phyloP scores from a whole-genome alignment of 441 rosid species.

The Raphanus hybrid region DNA sequence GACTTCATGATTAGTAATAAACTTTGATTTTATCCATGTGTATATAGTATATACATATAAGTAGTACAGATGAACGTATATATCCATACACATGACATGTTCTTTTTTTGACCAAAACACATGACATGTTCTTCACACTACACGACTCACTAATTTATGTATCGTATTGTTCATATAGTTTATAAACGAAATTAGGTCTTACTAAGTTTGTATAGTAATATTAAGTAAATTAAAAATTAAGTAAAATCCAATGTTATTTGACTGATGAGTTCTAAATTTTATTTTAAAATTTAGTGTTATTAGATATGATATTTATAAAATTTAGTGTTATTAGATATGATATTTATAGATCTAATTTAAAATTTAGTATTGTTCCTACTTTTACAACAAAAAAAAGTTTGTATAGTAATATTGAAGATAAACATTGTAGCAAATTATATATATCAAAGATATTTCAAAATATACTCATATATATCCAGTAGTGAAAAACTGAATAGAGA shows the following conservation, averaged over 20 bases:
- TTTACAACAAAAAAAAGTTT: too few species aligned
- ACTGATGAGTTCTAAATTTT: too few species aligned
- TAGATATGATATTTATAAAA: too few species aligned
- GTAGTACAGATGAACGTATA: slow-evolving; percentile 8
- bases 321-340: too few species aligned
- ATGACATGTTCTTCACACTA: neutral
- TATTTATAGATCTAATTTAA: too few species aligned
- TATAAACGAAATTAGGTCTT: slow-evolving; percentile 15
- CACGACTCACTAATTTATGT: neutral
- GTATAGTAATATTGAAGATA: neutral
- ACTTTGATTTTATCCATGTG: too few species aligned
- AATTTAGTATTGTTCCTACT: too few species aligned
- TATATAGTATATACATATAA: neutral
- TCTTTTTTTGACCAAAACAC: neutral
- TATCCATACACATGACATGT: neutral
- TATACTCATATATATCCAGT: neutral
- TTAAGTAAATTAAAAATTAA: too few species aligned
- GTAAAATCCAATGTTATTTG: too few species aligned
- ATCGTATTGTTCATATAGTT: neutral
- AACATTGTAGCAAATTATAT: neutral
- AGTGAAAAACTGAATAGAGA: neutral
- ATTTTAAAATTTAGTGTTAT: too few species aligned
- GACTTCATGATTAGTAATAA: neutral
- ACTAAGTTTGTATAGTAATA: neutral
- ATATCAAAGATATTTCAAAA: neutral